Base-by-base conservation (phyloP, 257 asterid genomes). In the Thymus quinquecostatus region DNA sequence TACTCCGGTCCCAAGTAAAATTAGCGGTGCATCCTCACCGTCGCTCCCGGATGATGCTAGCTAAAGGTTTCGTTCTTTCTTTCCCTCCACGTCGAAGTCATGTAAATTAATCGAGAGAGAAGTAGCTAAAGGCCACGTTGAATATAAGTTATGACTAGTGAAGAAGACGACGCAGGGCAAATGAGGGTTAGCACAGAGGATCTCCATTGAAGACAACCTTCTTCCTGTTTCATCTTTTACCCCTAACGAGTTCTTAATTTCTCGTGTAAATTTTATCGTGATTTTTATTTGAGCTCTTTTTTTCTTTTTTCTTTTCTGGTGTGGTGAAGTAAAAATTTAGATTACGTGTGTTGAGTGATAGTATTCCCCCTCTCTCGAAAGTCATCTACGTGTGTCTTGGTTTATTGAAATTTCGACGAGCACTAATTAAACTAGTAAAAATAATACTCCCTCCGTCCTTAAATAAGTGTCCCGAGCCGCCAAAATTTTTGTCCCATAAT, bases 1-100 rank as follows among this genome's bases (percentile, higher is more conserved):
- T 54, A 87, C 92, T 2, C 92, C 92, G 1, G 85, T 49, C 5
- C 84, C 84, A 10, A 87, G 92, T 77, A 84, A 68, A 73, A 21
- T 79, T 1, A 84, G 92, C n/a, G 78, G 86, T 34, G 80, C 54
- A 36, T 82, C 86, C 66, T 73, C 89, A 3, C 83, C 86, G 2
- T 81, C 87, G 3, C 78, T 77, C 21, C 86, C 85, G 6, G 89
- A 85, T 55, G 89, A 85, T 49, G 71, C 51, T 47, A 54, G 55
- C 29, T 83, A 73, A 53, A 75, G 51, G 7, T 38, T 7, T 38
- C 41, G 21, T 38, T 5, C 6, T 4, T 38, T 7, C 6, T 38
- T 38, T 38, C 68, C 32, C 66, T 10, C 32, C 66, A 8, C 28
- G 73, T 67, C 3, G 38, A 27, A 47, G 45, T 70, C 50, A 70